phyloP scores from a whole-genome alignment of 2,329 filamentous ascomycete genomes.

The Aspergillus sp. region DNA sequence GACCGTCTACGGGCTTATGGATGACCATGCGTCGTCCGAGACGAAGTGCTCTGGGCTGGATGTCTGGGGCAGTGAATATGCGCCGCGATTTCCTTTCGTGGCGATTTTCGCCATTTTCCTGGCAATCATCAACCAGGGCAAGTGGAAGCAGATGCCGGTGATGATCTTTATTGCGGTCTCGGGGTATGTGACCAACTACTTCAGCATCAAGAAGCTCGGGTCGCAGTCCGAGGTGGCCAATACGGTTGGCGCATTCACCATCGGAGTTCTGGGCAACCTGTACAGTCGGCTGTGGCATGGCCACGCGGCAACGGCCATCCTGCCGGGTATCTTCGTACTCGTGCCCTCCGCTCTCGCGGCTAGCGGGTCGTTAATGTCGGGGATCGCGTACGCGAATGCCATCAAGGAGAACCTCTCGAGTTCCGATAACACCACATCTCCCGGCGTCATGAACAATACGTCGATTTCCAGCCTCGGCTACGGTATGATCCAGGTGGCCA shows the following conservation, averaged over 20 bases:
- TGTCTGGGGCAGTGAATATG: constrained; percentile 22
- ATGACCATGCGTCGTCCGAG: constrained; percentile 40
- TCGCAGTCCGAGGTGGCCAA: constrained; percentile 65
- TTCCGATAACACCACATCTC: constrained; percentile 2
- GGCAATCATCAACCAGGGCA: constrained; percentile 69
- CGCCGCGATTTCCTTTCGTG: constrained; percentile 60
- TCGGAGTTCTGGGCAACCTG: constrained; percentile 67
- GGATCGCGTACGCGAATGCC: constrained; percentile 46
- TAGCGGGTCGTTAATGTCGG: constrained; percentile 45
- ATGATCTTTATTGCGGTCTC: constrained; percentile 65
- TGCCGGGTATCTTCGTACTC: constrained; percentile 72
- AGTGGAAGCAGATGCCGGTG: constrained; percentile 64
- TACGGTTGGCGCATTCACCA: constrained; percentile 63
- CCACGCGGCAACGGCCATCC: constrained; percentile 70
- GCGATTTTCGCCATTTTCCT: constrained; percentile 62
- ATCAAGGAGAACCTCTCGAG: constrained; percentile 26
- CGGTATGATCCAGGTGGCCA: constrained; percentile 33
- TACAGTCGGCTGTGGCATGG: constrained; percentile 64
- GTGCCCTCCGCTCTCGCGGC: constrained; percentile 51
- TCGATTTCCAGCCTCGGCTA: constrained; percentile 26
- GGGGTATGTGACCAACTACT: constrained; percentile 68
- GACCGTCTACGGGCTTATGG: constrained; percentile 49
- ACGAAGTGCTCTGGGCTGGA: constrained; percentile 33
- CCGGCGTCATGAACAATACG: constrained; percentile 9
- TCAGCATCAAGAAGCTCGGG: constrained; percentile 57